phyloP scores from a whole-genome alignment of 2,329 filamentous ascomycete genomes.

The Colletotrichum horii region DNA sequence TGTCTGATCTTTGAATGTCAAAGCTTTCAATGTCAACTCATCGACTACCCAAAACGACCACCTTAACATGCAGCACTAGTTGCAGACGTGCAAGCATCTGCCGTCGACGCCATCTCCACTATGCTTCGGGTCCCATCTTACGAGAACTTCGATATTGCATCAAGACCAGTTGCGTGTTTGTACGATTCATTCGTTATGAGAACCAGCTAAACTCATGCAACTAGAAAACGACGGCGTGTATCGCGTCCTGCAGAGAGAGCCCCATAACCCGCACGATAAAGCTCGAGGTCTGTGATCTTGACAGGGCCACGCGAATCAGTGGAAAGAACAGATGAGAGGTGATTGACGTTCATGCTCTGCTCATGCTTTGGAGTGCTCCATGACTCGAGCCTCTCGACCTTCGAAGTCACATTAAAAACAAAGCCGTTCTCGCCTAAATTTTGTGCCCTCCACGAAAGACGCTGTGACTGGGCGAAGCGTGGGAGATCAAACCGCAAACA shows the following conservation, averaged over 20 bases:
- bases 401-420: neutral
- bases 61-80: neutral
- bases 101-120: neutral
- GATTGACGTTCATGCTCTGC: neutral
- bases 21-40: neutral
- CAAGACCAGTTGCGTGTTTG: neutral
- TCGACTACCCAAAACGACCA: neutral
- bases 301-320: neutral
- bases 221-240: neutral
- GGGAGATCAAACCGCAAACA: conserved; percentile 11
- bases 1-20: neutral
- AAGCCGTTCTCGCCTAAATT: neutral
- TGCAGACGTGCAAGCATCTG: neutral
- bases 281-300: neutral
- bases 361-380: neutral
- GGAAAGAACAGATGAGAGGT: neutral
- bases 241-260: neutral
- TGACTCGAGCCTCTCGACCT: neutral
- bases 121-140: neutral
- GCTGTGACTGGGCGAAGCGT: conserved; percentile 6
- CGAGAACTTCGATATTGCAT: neutral
- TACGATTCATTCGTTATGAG: neutral
- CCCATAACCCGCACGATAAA: neutral
- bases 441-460: neutral
- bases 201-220: neutral